Evolutionary conservation across 129 eudicot species (phyloP), one percentile per base, ranked within the genome.

Genomic region (Glebionis coronaria): DNA sequence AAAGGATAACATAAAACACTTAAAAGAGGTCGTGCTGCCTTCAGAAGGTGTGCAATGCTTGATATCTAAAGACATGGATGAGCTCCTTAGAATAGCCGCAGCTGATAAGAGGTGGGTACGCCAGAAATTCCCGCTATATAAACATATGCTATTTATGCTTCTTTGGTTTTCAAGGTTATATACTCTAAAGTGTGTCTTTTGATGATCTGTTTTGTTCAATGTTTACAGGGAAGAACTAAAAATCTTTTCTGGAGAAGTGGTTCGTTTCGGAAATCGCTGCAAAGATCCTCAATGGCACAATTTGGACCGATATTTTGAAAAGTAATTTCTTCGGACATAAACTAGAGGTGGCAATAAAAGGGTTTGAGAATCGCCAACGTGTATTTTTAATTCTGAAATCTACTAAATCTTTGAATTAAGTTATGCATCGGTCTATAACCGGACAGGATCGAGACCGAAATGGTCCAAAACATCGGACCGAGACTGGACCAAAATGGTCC

Each of bases 221-320:
- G 78, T 47, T 75, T 44, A 46, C 75, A 94, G 99, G 90, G 97
- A 87, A 47, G 99, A 94, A 49, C 52, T 94, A 60, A 94, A 89
- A 75, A 79, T 87, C 12, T 89, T 94, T 77, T 82, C 99, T 28
- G 89, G 90, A 47, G 99, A 94, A 83, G 97, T 94, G 50, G 80
- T 94, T 65, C 95, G 99, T 38, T 94, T 94, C 66, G 99, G 97
- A 69, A 94, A 94, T 78, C 88, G 96, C 28, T 94, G 99, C 70
- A 94, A 89, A 81, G 99, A 94, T 83, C 99, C 99, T 77, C 99
- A 94, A 55, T 94, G 97, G 95, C 99, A 94, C 67, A 82, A 94
- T 75, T 81, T 94, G 85, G 95, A 94, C 72, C 90, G 99, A 51
- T 94, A 94, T 74, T 84, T 92, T 80, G 95, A 83, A 78, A 92